Base-by-base conservation (phyloP, 345 rosid species). In the Combretum micranthum region DNA sequence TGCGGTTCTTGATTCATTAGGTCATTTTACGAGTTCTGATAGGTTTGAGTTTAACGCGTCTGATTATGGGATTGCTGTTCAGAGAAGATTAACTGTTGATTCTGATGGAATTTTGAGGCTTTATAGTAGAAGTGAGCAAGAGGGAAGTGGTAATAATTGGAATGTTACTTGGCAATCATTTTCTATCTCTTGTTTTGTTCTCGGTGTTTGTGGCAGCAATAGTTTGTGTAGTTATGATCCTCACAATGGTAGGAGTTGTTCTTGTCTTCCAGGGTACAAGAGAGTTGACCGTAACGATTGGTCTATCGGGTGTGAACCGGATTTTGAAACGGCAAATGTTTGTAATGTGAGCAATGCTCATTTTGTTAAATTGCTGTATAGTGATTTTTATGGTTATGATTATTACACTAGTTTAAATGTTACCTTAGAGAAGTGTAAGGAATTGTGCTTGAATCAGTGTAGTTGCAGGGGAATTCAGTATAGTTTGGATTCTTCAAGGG, bases 131-230 rank as follows among this genome's bases (percentile, higher is more conserved):
- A 32, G 39, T 32, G 39, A 10, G 8, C 59, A 58, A 13, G 53
- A 60, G 15, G 19, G 54, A 5, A 21, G 16, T 1, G 56, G 12
- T 2, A 50, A 17, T 9, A 15, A 16, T 1, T 75, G 80, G 84
- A 43, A 16, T 20, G 70, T 75, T 32, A 7, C 76, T 8, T 73
- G 72, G 74, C 64, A 74, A 57, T 56, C 49, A 7, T 2, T 42
- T 15, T n/a, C 53, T 9, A 18, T 53, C 0, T 39, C 68, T 0
- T 75, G 84, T 50, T 37, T 0, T 2, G 22, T 70, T 53, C 75
- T 67, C 32, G 80, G 78, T 44, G 13, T 54, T 14, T 79, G 78
- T 52, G 80, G 78, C 2, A 26, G 49, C 10, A 72, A 79, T 46
- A 63, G 72, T 32, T 3, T 32, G 39, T 32, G 39, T 32, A 32